Evolutionary conservation across 208 protist genomes (phyloP).

Genomic region (Trypanosoma scelopori): DNA sequence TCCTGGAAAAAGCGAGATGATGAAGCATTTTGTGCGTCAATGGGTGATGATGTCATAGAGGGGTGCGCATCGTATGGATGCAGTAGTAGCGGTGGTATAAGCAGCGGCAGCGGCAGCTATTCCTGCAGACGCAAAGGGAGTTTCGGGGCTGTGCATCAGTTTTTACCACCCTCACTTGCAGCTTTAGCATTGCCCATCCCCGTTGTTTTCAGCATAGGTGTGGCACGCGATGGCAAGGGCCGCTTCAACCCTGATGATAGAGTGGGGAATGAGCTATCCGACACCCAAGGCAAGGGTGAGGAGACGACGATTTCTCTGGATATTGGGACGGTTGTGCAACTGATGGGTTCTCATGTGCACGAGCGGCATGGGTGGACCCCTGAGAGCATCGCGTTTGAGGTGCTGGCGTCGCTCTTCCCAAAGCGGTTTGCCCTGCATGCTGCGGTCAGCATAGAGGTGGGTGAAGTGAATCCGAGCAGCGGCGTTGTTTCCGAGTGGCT

Average conservation of each 20-base stretch:
- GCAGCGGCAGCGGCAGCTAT: not conserved
- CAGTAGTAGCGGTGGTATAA: not conserved
- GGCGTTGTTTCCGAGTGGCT: not conserved
- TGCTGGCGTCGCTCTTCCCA: constrained; percentile 9
- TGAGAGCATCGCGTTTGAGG: constrained; percentile 15
- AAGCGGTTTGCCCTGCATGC: constrained; percentile 18
- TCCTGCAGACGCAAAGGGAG: not conserved
- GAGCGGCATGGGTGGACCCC: not conserved
- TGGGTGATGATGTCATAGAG: not conserved
- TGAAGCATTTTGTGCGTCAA: not conserved
- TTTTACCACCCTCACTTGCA: constrained; percentile 9
- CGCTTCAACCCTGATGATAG: not conserved
- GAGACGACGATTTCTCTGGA: not conserved
- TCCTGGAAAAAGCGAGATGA: not conserved
- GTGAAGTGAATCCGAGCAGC: not conserved
- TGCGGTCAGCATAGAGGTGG: constrained; percentile 11
- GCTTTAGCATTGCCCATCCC: constrained; percentile 10
- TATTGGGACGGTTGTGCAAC: constrained; percentile 9
- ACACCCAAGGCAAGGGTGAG: not conserved
- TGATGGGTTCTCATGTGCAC: not conserved
- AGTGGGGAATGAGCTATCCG: no score
- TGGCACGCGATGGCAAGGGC: not conserved
- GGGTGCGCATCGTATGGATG: not conserved
- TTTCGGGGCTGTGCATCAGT: constrained; percentile 10
- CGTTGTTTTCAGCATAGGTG: constrained; percentile 4